phyloP scores from a whole-genome alignment of 805 yeast species.

The Candida insectalens region DNA sequence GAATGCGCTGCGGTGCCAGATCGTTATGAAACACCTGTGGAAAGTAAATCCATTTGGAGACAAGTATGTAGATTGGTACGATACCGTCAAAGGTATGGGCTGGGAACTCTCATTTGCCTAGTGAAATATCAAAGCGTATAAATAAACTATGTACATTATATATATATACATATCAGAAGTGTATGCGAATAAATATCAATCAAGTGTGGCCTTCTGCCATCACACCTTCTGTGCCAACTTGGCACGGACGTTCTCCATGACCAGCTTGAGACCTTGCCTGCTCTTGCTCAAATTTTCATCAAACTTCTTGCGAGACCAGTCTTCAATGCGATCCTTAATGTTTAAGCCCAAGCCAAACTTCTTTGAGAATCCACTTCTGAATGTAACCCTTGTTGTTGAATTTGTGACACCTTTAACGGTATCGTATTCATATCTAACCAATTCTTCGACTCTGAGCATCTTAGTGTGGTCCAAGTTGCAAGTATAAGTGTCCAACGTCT shows the following conservation, averaged over 20 bases:
- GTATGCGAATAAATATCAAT: background rate
- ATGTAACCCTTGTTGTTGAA: conserved; percentile 45
- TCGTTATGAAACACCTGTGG: conserved; percentile 41
- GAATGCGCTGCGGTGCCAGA: conserved; percentile 39
- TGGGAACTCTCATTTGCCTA: conserved; percentile 77
- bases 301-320: conserved; percentile 69
- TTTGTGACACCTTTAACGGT: conserved; percentile 25
- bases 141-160: background rate
- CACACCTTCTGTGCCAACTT: conserved; percentile 1
- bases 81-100: conserved; percentile 50
- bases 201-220: background rate
- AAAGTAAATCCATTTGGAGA: conserved; percentile 39
- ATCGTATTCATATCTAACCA: conserved; percentile 41
- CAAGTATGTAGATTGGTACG: conserved; percentile 64
- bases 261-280: conserved; percentile 65
- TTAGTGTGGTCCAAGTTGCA: conserved; percentile 78
- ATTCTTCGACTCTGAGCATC: conserved; percentile 73
- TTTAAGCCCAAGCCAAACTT: conserved; percentile 29
- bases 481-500: conserved; percentile 57
- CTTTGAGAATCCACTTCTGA: conserved; percentile 50
- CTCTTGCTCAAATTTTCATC: conserved; percentile 57
- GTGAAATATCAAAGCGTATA: background rate
- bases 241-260: conserved; percentile 42
- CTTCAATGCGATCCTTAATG: conserved; percentile 66
- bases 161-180: background rate